phyloP scores from a whole-genome alignment of 495 filamentous ascomycete species.

The Penicillium lagena region DNA sequence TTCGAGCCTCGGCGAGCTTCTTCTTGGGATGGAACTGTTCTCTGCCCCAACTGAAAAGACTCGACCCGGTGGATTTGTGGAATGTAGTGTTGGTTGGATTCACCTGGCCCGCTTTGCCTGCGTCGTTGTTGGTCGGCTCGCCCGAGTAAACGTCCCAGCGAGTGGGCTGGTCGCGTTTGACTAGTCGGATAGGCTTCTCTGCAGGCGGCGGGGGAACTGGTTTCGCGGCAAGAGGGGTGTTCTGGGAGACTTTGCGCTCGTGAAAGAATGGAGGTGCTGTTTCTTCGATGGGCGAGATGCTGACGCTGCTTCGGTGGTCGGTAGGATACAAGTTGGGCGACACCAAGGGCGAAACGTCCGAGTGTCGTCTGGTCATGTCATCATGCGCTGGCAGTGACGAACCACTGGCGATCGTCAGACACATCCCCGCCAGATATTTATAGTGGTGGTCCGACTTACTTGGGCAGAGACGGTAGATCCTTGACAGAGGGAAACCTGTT shows the following conservation, averaged over 20 bases:
- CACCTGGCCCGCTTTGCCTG: constrained; percentile 19
- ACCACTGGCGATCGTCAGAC: constrained; percentile 1
- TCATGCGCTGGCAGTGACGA: not conserved
- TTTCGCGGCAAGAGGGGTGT: no score
- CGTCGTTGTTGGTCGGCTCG: constrained; percentile 34
- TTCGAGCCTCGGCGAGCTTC: constrained; percentile 22
- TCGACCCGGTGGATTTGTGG: constrained; percentile 16
- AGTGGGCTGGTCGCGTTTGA: constrained; percentile 15
- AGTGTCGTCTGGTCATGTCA: constrained; percentile 4
- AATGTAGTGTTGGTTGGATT: constrained; percentile 16
- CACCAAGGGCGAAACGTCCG: constrained; percentile 41
- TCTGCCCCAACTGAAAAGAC: constrained; percentile 24
- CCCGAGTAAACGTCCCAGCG: constrained; percentile 46
- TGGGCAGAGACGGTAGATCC: constrained; percentile 32
- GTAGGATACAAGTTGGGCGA: constrained; percentile 21
- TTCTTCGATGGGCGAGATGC: constrained; percentile 43
- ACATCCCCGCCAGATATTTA: constrained; percentile 1
- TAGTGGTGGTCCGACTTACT: constrained; percentile 22
- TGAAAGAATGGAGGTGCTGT: not conserved
- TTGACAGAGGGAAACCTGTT: constrained; percentile 15
- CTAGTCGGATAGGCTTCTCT: not conserved
- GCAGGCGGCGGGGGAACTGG: not conserved
- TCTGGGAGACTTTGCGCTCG: not conserved
- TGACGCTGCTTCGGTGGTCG: constrained; percentile 28
- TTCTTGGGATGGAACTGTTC: constrained; percentile 26